Evolutionary conservation across 1,284 basidiomycete species (phyloP).

Genomic region (Boletus subluridellus): DNA sequence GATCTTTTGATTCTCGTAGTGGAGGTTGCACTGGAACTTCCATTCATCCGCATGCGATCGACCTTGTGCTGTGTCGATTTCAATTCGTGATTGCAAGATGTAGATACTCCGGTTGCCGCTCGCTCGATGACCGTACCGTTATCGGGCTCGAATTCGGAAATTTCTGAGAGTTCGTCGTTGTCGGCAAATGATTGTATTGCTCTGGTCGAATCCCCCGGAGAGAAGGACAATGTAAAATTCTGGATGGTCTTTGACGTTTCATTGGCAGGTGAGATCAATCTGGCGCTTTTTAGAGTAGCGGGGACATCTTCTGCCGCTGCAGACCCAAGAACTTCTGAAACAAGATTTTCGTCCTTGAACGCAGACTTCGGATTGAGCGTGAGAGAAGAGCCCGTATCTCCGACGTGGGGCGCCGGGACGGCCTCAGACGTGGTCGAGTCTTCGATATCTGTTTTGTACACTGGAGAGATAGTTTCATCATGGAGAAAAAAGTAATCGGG

Average conservation of each 20-base stretch:
- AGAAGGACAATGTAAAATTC: neutral
- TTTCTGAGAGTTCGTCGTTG: constrained; percentile 29
- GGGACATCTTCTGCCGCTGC: neutral
- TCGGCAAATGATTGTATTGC: neutral
- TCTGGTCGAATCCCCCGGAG: neutral
- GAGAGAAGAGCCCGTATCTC: neutral
- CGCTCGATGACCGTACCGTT: neutral
- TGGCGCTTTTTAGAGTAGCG: neutral
- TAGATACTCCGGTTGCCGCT: neutral
- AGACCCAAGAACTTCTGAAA: neutral
- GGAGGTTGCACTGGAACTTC: neutral
- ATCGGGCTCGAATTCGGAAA: constrained; percentile 26
- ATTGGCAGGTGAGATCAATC: neutral
- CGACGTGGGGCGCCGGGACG: neutral
- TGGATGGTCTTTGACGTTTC: neutral
- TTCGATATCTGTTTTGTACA: constrained; percentile 30
- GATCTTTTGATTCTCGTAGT: neutral
- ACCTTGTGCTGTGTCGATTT: neutral
- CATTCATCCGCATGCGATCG: neutral
- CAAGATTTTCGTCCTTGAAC: neutral
- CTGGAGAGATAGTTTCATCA: constrained; percentile 10
- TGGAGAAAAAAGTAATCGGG: neutral
- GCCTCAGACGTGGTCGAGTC: constrained; percentile 10
- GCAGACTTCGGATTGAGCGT: neutral
- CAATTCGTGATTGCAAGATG: neutral